A percentile compares a stretch with the other conserved stretches of the same genome.
Conservation (phyloP, 2,329 filamentous ascomycete species). For the Malbranchea cinnamomea region DNA sequence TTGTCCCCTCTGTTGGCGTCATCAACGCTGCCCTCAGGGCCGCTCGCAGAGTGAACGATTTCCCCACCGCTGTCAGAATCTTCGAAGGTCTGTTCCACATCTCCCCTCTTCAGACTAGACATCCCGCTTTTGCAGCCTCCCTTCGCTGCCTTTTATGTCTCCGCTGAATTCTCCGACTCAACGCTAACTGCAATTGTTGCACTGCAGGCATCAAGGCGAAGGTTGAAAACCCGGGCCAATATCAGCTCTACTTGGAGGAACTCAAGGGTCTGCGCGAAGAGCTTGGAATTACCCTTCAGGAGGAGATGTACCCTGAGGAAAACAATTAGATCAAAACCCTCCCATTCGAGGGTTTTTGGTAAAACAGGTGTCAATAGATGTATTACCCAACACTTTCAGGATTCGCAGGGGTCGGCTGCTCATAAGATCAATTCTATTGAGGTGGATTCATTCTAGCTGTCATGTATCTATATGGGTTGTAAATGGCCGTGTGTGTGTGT, state of each 20-base stretch:
- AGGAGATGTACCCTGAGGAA: constrained; percentile 68
- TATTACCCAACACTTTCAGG: too few relatives aligned
- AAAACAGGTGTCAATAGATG: too few relatives aligned
- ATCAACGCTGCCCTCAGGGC: constrained; percentile 83
- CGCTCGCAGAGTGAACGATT: constrained; percentile 94
- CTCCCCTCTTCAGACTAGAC: constrained; percentile 3
- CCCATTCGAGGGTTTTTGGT: too few relatives aligned
- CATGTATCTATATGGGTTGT: too few relatives aligned
- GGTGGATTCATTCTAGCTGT: too few relatives aligned
- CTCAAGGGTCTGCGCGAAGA: constrained; percentile 88
- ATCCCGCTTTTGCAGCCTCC: constrained; percentile 5
- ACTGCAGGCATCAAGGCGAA: constrained; percentile 85
- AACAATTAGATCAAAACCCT: constrained; percentile 20
- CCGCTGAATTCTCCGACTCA: constrained; percentile 2
- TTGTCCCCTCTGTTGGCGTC: constrained; percentile 87
- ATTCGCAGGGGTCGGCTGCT: too few relatives aligned
- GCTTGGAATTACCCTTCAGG: constrained; percentile 79
- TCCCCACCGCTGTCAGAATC: constrained; percentile 91
- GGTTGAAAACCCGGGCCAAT: constrained; percentile 96
- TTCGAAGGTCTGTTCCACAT: constrained; percentile 66
- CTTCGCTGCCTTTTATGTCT: constrained; percentile 7
- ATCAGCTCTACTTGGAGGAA: constrained; percentile 87
- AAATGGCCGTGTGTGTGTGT: too few relatives aligned
- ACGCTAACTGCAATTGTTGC: too few relatives aligned
- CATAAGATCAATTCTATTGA: too few relatives aligned